Conservation (phyloP, 2,329 filamentous ascomycete genomes). For the Didymella glomerata region DNA sequence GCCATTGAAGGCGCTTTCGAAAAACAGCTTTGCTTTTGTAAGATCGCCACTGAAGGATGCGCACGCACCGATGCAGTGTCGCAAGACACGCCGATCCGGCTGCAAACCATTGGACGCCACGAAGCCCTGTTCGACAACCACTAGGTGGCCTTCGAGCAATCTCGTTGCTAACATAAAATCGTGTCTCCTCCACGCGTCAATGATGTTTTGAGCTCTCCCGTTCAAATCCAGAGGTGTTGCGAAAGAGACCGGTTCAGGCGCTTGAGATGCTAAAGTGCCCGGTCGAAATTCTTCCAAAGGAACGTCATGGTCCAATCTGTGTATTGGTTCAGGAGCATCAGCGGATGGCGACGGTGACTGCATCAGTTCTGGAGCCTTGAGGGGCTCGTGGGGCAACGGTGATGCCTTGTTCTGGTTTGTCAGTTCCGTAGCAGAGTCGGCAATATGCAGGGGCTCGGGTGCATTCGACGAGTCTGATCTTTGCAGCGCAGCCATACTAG, state of each 20-base stretch:
- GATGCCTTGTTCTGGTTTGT: too few relatives aligned
- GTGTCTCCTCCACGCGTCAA: constrained; percentile 7
- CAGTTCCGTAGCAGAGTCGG: neutral
- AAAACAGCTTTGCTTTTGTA: constrained; percentile 38
- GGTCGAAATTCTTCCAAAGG: neutral
- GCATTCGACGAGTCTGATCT: constrained; percentile 14
- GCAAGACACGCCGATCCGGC: constrained; percentile 39
- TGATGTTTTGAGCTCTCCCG: constrained; percentile 3
- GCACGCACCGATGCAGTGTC: constrained; percentile 41
- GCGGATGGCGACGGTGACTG: constrained; percentile 2
- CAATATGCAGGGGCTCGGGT: constrained; percentile 8
- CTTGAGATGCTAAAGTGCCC: neutral
- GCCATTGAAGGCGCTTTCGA: constrained; percentile 39
- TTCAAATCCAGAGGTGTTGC: neutral
- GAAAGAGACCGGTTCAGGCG: neutral
- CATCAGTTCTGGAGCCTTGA: neutral
- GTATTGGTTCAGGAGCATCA: constrained; percentile 1
- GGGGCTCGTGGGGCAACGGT: neutral
- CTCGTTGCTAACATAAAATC: constrained; percentile 33
- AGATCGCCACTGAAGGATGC: constrained; percentile 42
- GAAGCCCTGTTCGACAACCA: constrained; percentile 38
- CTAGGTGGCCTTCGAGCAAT: constrained; percentile 37
- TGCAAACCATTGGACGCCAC: constrained; percentile 29
- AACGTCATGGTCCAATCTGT: neutral
- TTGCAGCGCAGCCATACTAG: neutral